Conservation (phyloP, 208 protist genomes). For the Kentomonas sorsogonicus region DNA sequence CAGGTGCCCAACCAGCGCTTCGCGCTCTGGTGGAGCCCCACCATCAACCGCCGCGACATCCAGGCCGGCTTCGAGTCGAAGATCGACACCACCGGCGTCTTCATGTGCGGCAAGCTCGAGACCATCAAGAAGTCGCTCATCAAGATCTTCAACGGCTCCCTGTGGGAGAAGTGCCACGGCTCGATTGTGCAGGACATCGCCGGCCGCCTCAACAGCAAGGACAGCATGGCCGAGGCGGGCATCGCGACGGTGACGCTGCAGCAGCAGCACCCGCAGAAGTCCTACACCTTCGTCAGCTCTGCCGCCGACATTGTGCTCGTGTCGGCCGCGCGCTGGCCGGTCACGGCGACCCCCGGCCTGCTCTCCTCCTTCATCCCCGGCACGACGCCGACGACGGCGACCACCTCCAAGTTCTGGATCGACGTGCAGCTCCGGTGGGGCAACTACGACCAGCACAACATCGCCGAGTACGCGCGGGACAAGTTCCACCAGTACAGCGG, state of each 20-base stretch:
- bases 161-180: constrained; percentile 99
- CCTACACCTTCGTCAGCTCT: constrained; percentile 89
- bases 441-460: constrained; percentile 99
- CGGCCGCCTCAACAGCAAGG: constrained; percentile 95
- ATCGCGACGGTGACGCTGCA: constrained; percentile 97
- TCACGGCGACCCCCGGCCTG: constrained; percentile 87
- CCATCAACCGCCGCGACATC: constrained; percentile 99
- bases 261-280: constrained; percentile 95
- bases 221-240: constrained; percentile 99
- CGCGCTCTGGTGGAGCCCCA: constrained; percentile 99
- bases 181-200: constrained; percentile 98
- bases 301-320: constrained; percentile 96
- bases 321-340: constrained; percentile 95
- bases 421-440: constrained; percentile 99
- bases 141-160: constrained; percentile 99
- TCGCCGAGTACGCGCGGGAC: constrained; percentile 98
- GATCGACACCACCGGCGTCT: constrained; percentile 99
- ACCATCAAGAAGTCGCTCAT: constrained; percentile 99
- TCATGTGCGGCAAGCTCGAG: constrained; percentile 99
- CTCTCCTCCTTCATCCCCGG: constrained; percentile 32
- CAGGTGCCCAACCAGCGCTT: constrained; percentile 99
- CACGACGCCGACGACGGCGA: constrained; percentile 64
- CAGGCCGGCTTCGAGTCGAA: constrained; percentile 99
- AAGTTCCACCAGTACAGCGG: constrained; percentile 99
- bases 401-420: constrained; percentile 98